These are phyloP conservation scores for Immersiella caudata DNA, from an alignment of 495 filamentous ascomycete species.

Conservation along the genomic window DNA sequence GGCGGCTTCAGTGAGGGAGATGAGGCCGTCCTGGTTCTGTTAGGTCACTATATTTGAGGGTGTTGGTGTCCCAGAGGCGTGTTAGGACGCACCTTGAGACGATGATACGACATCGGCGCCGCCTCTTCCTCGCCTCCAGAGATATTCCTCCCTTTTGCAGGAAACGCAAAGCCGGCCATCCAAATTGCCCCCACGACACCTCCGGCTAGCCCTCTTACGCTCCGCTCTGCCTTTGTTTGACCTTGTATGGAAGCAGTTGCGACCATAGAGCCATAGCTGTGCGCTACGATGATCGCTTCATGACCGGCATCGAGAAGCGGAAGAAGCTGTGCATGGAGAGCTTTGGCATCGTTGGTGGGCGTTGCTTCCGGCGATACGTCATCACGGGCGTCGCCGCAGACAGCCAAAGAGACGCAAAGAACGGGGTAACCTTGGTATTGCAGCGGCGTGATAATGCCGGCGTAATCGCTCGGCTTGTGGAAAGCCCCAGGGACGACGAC, in stretches of 20 bases:
- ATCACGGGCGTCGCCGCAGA: background rate
- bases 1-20: background rate
- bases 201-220: background rate
- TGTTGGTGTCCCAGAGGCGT: background rate
- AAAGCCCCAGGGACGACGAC: constrained; percentile 20
- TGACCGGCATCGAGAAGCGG: constrained; percentile 14
- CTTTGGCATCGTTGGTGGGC: constrained; percentile 9
- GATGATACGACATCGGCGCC: background rate
- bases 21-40: constrained; percentile 3
- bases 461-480: constrained; percentile 11
- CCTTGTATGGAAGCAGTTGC: constrained; percentile 1
- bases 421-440: constrained; percentile 9
- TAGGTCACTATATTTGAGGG: background rate
- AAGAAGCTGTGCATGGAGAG: constrained; percentile 7
- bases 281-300: constrained; percentile 4
- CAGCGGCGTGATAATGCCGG: constrained; percentile 9
- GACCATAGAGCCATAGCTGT: constrained; percentile 18
- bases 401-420: constrained; percentile 7
- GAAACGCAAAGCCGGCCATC: constrained; percentile 14
- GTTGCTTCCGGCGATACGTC: constrained; percentile 6
- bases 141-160: constrained; percentile 1
- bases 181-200: constrained; percentile 1
- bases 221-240: constrained; percentile 13
- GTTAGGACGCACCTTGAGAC: background rate
- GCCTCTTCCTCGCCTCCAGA: background rate